Base-by-base conservation (phyloP, 257 asterid species). In the Salvia rosmarinus region DNA sequence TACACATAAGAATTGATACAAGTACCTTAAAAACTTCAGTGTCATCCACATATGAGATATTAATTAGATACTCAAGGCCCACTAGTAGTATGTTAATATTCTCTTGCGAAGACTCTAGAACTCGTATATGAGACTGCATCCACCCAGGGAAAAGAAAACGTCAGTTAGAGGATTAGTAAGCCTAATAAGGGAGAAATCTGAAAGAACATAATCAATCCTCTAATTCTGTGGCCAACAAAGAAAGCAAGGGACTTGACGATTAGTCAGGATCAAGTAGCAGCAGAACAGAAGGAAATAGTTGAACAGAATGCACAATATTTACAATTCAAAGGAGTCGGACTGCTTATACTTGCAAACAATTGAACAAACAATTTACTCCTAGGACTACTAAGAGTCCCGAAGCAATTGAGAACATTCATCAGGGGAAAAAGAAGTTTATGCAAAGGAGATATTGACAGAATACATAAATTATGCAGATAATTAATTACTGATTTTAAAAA, bases 1-100 rank as follows among this genome's bases (percentile, higher is more conserved):
- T 68, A 64, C 42, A 42, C n/a, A 37, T 25, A 64, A 46, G 21
- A 19, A 66, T 37, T 2, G 13, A 72, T 25, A 60, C 21, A 19
- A 16, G 76, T 85, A 91, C 97, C 97, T 91, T 91, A 72, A 91
- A 91, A 78, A 90, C 96, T 76, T 90, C 97, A 17, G 87, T 90
- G 83, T 90, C 97, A 75, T 90, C 97, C 72, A 90, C 97, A 40
- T 90, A 90, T 3, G 97, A 90, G 75, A 85, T 89, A 39, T 76
- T 79, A 49, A 87, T 85, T 64, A 90, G 88, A 83, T 89, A 90
- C 77, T 90, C 96, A 60, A 90, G 97, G 49, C 97, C 97, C 79
- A 74, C 67, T 70, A 90, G 73, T 46, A 88, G 80, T 23, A 85
- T 77, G 80, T 44, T 78, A 75, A 84, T 77, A 76, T 81, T 87